phyloP scores from a whole-genome alignment of 257 asterid species.

The Ilex asprella region DNA sequence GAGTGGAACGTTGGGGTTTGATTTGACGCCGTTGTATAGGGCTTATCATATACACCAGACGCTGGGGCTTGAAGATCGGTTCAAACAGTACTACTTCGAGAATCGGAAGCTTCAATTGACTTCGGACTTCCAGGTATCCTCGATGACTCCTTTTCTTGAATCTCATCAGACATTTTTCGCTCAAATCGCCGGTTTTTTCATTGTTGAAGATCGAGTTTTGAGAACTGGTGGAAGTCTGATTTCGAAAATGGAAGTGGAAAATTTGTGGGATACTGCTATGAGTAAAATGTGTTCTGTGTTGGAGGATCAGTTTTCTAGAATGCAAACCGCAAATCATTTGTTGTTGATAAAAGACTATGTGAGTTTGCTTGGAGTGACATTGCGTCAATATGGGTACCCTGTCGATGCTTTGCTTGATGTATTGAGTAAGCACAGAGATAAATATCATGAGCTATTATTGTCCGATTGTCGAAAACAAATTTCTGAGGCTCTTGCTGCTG shows the following conservation, averaged over 20 bases:
- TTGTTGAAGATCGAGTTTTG: constrained; percentile 88
- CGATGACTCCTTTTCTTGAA: constrained; percentile 92
- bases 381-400: constrained; percentile 86
- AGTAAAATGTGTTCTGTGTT: constrained; percentile 92
- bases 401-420: constrained; percentile 90
- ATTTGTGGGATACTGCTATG: constrained; percentile 95
- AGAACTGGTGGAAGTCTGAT: constrained; percentile 91
- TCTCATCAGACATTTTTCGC: constrained; percentile 95
- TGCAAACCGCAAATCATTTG: constrained; percentile 98
- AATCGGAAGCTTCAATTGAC: constrained; percentile 89
- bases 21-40: constrained; percentile 78
- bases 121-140: constrained; percentile 96
- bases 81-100: constrained; percentile 84
- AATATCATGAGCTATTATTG: constrained; percentile 81
- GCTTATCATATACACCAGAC: constrained; percentile 87
- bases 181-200: constrained; percentile 92
- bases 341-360: constrained; percentile 92
- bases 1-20: constrained; percentile 57
- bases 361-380: constrained; percentile 87
- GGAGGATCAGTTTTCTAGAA: constrained; percentile 95
- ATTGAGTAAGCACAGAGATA: constrained; percentile 87
- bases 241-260: constrained; percentile 84
- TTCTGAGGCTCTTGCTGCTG: constrained; percentile 78
- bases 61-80: constrained; percentile 73
- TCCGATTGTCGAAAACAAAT: constrained; percentile 92